Percentiles rank a stretch among this genome's conserved stretches.
These are phyloP conservation scores for Pseudonitzschia multiseries DNA, from an alignment of 108 stramenopile genomes.

Conservation along the genomic window DNA sequence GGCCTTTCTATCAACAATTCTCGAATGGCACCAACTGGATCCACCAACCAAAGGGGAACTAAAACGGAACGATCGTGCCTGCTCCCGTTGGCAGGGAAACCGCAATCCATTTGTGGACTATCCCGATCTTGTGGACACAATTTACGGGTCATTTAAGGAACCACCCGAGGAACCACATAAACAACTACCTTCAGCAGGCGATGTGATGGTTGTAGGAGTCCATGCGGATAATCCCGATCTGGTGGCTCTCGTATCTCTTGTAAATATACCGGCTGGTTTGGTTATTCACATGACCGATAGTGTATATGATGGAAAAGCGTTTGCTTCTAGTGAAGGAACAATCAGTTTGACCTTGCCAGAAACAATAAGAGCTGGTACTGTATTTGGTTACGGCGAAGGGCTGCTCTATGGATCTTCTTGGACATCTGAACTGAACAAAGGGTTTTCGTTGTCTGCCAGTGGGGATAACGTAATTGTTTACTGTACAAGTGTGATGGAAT, in stretches of 20 bases:
- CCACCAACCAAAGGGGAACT: constrained; percentile 57
- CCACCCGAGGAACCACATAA: neutral
- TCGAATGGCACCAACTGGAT: constrained; percentile 74
- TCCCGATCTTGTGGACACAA: constrained; percentile 51
- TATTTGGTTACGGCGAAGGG: constrained; percentile 28
- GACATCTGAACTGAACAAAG: constrained; percentile 11
- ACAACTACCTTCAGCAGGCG: constrained; percentile 18
- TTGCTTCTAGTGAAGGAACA: constrained; percentile 43
- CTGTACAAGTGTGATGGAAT: neutral
- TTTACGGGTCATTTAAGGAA: constrained; percentile 21
- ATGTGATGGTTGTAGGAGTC: constrained; percentile 40
- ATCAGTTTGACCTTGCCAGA: constrained; percentile 18
- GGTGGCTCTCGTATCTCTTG: constrained; percentile 42
- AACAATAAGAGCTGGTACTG: constrained; percentile 22
- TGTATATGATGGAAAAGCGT: constrained; percentile 38
- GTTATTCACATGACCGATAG: constrained; percentile 47
- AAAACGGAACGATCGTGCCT: constrained; percentile 61
- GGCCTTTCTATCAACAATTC: constrained; percentile 55
- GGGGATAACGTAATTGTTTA: constrained; percentile 34
- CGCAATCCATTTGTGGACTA: constrained; percentile 83
- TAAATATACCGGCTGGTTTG: constrained; percentile 27
- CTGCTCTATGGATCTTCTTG: constrained; percentile 14
- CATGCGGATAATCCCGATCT: constrained; percentile 42
- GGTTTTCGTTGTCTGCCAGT: constrained; percentile 25
- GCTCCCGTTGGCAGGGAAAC: constrained; percentile 75